phyloP scores from a whole-genome alignment of 441 rosid species.

The Populus hybrid region DNA sequence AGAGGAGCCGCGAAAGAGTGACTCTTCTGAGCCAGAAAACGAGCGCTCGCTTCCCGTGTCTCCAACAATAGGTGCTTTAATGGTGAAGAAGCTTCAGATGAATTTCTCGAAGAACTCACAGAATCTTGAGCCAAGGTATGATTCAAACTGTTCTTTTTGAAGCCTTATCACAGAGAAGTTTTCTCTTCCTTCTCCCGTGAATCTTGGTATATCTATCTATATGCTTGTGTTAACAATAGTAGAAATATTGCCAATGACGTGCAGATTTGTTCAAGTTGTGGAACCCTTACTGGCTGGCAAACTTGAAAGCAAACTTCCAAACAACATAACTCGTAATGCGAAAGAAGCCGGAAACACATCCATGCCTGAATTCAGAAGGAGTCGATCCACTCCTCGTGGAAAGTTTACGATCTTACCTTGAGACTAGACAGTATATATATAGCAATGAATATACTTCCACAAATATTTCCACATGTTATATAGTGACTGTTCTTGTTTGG shows the following conservation, averaged over 20 bases:
- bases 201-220: background rate
- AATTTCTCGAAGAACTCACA: slow-evolving; percentile 48
- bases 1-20: slow-evolving; percentile 52
- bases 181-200: background rate
- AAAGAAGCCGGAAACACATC: slow-evolving; percentile 50
- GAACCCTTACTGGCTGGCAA: slow-evolving; percentile 39
- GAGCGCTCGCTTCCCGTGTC: slow-evolving; percentile 45
- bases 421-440: slow-evolving; percentile 21
- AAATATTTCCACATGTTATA: background rate
- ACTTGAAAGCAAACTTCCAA: slow-evolving; percentile 44
- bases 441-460: slow-evolving; percentile 8
- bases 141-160: background rate
- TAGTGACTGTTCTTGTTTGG: slow-evolving; percentile 22
- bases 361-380: slow-evolving; percentile 69
- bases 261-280: slow-evolving; percentile 48
- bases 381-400: slow-evolving; percentile 75
- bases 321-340: slow-evolving; percentile 28
- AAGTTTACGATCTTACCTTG: slow-evolving; percentile 60
- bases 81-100: slow-evolving; percentile 51
- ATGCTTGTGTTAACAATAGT: background rate
- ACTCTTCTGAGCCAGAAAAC: slow-evolving; percentile 71
- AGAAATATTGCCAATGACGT: background rate
- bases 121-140: slow-evolving; percentile 60
- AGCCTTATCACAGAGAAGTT: background rate
- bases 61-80: slow-evolving; percentile 33